A percentile compares a stretch with the other conserved stretches of the same genome.
These are phyloP conservation scores for Elsinoe necatrix DNA, from an alignment of 2,329 filamentous ascomycete genomes.

Conservation along the genomic window DNA sequence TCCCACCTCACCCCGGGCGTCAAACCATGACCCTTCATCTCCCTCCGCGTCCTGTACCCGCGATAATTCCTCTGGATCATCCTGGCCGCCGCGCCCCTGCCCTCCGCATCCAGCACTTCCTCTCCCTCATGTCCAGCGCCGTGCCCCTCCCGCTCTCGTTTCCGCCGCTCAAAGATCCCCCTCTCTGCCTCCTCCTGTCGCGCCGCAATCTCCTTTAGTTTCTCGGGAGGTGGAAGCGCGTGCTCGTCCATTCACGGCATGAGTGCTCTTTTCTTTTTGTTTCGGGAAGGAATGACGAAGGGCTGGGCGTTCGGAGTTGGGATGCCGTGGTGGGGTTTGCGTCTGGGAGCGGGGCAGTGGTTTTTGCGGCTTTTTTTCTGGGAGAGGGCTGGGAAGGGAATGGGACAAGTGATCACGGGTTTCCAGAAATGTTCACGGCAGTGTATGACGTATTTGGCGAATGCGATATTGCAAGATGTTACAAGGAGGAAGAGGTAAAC, in stretches of 20 bases:
- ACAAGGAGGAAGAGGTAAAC: background rate
- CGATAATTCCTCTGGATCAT: constrained; percentile 56
- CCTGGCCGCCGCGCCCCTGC: constrained; percentile 25
- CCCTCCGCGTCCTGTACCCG: constrained; percentile 63
- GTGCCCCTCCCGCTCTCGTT: constrained; percentile 16
- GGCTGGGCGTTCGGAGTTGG: background rate
- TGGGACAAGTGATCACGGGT: no score
- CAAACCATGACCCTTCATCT: constrained; percentile 60
- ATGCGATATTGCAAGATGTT: background rate
- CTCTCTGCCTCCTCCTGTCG: constrained; percentile 27
- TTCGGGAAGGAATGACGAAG: background rate
- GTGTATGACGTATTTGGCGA: no score
- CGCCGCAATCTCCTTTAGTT: constrained; percentile 28
- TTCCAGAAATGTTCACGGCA: no score
- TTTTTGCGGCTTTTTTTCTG: background rate
- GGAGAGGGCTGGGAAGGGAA: no score
- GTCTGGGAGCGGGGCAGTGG: background rate
- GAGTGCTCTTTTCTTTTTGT: no score
- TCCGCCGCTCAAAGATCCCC: constrained; percentile 21
- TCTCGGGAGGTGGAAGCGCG: constrained; percentile 26
- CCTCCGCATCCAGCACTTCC: constrained; percentile 15
- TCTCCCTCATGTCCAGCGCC: constrained; percentile 15
- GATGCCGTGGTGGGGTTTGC: background rate
- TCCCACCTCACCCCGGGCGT: constrained; percentile 64
- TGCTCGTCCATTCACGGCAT: background rate